These are phyloP conservation scores for Erythrophleum ivorense DNA, from an alignment of 331 rosid genomes.

Conservation along the genomic window DNA sequence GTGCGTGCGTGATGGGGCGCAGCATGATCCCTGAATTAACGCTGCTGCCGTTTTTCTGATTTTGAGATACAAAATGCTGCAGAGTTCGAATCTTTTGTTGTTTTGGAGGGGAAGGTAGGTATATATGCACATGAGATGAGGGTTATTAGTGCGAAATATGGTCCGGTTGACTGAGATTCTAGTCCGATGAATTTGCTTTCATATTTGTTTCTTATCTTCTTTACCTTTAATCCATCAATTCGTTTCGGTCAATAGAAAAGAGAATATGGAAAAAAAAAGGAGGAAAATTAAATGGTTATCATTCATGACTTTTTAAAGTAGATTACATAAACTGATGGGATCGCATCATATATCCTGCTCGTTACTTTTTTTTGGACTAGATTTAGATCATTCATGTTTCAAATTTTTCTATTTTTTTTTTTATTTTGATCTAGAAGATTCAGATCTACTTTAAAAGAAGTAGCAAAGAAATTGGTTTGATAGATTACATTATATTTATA, in stretches of 20 bases:
- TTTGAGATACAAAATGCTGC: not conserved
- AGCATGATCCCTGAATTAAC: too few relatives aligned
- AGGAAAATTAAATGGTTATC: too few relatives aligned
- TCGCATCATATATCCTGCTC: too few relatives aligned
- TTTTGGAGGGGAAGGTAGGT: not conserved
- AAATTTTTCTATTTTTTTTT: too few relatives aligned
- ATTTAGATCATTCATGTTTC: too few relatives aligned
- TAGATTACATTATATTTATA: too few relatives aligned
- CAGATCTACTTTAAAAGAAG: too few relatives aligned
- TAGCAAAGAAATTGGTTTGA: too few relatives aligned
- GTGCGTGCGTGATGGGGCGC: not conserved
- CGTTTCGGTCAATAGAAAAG: not conserved
- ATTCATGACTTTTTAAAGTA: not conserved
- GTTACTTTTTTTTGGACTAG: too few relatives aligned
- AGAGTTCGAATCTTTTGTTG: not conserved
- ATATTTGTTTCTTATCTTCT: not conserved
- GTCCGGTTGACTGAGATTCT: not conserved
- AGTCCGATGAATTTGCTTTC: not conserved
- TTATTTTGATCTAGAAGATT: too few relatives aligned
- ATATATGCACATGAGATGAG: not conserved
- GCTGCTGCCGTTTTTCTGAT: not conserved
- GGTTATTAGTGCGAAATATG: not conserved
- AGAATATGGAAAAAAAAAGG: too few relatives aligned
- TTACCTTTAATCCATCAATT: not conserved
- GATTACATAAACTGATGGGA: too few relatives aligned